These are phyloP conservation scores for Eucalyptus sideroxylon DNA, from an alignment of 345 rosid genomes.

Conservation along the genomic window DNA sequence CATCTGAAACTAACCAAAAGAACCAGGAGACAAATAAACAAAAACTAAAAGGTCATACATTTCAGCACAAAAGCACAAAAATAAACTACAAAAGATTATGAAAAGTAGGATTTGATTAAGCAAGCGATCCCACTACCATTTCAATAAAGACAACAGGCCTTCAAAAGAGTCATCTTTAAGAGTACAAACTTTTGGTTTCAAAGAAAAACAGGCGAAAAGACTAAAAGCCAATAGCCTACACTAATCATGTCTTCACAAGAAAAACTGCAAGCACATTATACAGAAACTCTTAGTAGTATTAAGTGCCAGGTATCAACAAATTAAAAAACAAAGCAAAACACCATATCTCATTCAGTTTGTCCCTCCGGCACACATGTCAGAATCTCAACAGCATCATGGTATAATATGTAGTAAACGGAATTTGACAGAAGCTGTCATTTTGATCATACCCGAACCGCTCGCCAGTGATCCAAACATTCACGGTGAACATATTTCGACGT, in stretches of 20 bases:
- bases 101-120: background rate
- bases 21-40: background rate
- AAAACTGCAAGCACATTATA: background rate
- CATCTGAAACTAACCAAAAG: background rate
- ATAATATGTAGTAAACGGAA: background rate
- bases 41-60: background rate
- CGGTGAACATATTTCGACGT: conserved; percentile 97
- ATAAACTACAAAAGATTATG: background rate
- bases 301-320: background rate
- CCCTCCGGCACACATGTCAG: background rate
- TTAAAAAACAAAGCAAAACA: background rate
- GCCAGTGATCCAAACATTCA: conserved; percentile 97
- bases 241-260: background rate
- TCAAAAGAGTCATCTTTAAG: background rate
- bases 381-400: background rate
- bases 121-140: background rate
- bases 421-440: background rate
- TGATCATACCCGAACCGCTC: conserved; percentile 69
- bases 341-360: background rate
- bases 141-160: background rate
- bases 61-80: background rate
- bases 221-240: background rate
- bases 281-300: background rate
- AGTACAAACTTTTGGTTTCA: background rate
- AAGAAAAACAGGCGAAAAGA: background rate